Evolutionary conservation across 2,329 filamentous ascomycete species (phyloP).

Genomic region (Alternaria infectoria): DNA sequence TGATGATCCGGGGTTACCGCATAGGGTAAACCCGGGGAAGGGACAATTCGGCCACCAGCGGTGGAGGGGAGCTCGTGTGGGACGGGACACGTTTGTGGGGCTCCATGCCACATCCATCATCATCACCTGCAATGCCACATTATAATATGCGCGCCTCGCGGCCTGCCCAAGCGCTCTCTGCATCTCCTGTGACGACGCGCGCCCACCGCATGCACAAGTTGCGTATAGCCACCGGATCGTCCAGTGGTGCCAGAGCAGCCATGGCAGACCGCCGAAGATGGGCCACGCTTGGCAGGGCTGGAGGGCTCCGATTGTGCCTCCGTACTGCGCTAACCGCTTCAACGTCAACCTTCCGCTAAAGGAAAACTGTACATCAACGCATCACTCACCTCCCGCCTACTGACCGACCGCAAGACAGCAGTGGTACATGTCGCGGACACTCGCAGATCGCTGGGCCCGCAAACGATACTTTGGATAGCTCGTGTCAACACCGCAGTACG

Average conservation of each 20-base stretch:
- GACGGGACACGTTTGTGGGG: constrained; percentile 6
- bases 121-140: constrained; percentile 5
- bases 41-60: neutral
- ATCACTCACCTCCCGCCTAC: constrained; percentile 12
- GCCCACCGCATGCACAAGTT: neutral
- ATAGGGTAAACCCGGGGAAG: constrained; percentile 5
- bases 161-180: neutral
- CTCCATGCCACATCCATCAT: constrained; percentile 1
- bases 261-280: constrained; percentile 13
- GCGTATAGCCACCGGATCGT: neutral
- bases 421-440: constrained; percentile 61
- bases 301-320: constrained; percentile 21
- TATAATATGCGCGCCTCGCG: constrained; percentile 1
- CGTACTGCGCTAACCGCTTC: constrained; percentile 27
- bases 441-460: constrained; percentile 58
- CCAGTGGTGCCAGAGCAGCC: constrained; percentile 4
- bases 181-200: neutral
- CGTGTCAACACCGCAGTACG: constrained; percentile 17
- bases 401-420: neutral
- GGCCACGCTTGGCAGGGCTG: constrained; percentile 17
- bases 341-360: constrained; percentile 18
- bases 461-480: constrained; percentile 54
- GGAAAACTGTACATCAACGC: constrained; percentile 26
- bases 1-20: constrained; percentile 5
- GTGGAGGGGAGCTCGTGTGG: constrained; percentile 3